Conservation (phyloP, 129 eudicot genomes). For the Pittosporum tobira region DNA sequence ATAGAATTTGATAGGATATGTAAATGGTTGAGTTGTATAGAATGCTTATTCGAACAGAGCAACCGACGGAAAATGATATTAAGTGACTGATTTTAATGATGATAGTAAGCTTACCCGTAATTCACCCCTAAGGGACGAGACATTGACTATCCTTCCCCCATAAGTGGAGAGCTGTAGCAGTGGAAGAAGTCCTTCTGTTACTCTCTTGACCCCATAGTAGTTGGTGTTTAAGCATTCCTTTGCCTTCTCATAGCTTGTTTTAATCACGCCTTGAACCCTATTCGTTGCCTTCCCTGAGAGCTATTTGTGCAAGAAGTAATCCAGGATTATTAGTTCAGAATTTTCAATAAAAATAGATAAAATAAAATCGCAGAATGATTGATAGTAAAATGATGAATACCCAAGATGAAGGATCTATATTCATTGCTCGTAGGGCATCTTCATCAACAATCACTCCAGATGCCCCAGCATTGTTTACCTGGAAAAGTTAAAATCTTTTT, state of each 20-base stretch:
- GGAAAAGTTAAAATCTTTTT: conserved; percentile 1
- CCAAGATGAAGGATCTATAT: conserved; percentile 61
- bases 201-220: conserved; percentile 68
- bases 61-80: too few relatives aligned
- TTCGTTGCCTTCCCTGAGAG: conserved; percentile 60
- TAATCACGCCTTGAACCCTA: conserved; percentile 50
- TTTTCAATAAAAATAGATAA: neutral
- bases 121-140: conserved; percentile 62
- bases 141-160: conserved; percentile 73
- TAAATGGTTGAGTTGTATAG: too few relatives aligned
- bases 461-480: conserved; percentile 91
- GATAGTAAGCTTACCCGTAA: conserved; percentile 34
- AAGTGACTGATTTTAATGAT: neutral
- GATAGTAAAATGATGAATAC: conserved; percentile 23
- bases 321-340: neutral
- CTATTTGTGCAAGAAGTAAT: conserved; percentile 17
- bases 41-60: too few relatives aligned
- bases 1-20: too few relatives aligned
- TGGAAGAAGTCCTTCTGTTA: conserved; percentile 76
- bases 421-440: conserved; percentile 55
- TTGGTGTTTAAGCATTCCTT: conserved; percentile 63
- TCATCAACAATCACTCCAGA: conserved; percentile 71
- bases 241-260: conserved; percentile 48
- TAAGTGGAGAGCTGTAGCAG: conserved; percentile 45
- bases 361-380: neutral